Percentiles rank a stretch among this genome's conserved stretches.
These are phyloP conservation scores for Penicillium sp. DNA, from an alignment of 2,329 filamentous ascomycete genomes.

Conservation along the genomic window DNA sequence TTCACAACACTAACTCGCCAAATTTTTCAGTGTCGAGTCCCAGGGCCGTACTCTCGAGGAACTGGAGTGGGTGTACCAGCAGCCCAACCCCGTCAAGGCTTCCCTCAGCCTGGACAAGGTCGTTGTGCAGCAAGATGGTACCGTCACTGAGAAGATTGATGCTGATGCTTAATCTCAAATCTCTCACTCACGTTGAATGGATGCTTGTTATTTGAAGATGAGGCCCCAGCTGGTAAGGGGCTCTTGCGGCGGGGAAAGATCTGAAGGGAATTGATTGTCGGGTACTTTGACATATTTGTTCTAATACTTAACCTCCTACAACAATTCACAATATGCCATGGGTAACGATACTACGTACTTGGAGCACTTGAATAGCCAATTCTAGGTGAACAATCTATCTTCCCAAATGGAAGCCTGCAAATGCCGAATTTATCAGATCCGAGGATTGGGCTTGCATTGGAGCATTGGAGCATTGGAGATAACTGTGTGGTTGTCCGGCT, in stretches of 20 bases:
- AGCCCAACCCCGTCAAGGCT: slow-evolving; percentile 56
- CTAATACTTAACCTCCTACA: slow-evolving; percentile 4
- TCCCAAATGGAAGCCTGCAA: neutral
- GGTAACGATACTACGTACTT: neutral
- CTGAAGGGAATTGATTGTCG: neutral
- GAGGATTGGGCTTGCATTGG: no score
- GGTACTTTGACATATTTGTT: slow-evolving; percentile 4
- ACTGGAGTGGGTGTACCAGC: slow-evolving; percentile 56
- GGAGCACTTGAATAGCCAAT: neutral
- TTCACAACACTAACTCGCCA: neutral
- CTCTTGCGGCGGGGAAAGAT: neutral
- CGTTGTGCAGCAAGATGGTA: slow-evolving; percentile 51
- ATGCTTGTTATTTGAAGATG: neutral
- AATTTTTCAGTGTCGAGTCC: slow-evolving; percentile 49
- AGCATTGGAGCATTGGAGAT: no score
- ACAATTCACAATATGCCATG: slow-evolving; percentile 1
- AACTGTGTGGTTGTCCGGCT: no score
- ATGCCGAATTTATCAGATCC: no score
- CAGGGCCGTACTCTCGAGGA: slow-evolving; percentile 57
- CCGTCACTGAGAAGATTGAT: slow-evolving; percentile 53
- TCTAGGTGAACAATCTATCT: neutral
- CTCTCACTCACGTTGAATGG: neutral
- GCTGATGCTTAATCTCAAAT: slow-evolving; percentile 19
- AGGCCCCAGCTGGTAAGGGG: neutral
- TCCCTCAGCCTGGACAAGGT: slow-evolving; percentile 55